Evolutionary conservation across 768 basidiomycete genomes (phyloP).

Genomic region (Hericium erinaceus): DNA sequence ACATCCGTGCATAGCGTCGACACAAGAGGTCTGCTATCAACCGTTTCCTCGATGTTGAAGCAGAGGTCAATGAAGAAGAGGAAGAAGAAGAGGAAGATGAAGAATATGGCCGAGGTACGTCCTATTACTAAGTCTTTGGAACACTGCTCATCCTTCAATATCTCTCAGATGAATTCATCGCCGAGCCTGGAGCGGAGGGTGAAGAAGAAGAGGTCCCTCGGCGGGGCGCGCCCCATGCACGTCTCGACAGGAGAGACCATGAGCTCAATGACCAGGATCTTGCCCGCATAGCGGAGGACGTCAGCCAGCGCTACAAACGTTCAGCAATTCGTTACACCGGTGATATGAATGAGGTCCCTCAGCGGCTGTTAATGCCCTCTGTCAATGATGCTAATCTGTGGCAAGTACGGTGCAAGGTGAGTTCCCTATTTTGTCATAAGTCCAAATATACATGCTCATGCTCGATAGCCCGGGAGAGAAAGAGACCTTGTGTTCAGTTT

Average conservation of each 20-base stretch:
- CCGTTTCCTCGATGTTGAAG: conserved; percentile 92
- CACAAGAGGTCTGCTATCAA: conserved; percentile 58
- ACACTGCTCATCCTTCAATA: conserved; percentile 4
- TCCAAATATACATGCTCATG: neutral
- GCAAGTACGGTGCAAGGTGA: conserved; percentile 89
- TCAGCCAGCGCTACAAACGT: conserved; percentile 70
- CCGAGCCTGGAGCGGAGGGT: conserved; percentile 47
- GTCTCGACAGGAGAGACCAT: conserved; percentile 61
- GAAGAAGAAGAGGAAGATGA: conserved; percentile 89
- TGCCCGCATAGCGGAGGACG: conserved; percentile 74
- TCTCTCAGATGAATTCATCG: conserved; percentile 59
- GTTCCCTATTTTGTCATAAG: conserved; percentile 11
- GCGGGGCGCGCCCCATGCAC: conserved; percentile 52
- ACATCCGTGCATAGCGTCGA: conserved; percentile 35
- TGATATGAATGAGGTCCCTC: conserved; percentile 89
- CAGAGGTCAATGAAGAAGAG: conserved; percentile 94
- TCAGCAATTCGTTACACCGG: conserved; percentile 72
- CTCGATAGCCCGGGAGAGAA: conserved; percentile 73
- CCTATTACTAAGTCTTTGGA: neutral
- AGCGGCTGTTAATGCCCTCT: conserved; percentile 90
- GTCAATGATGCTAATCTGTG: conserved; percentile 93
- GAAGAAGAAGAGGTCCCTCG: conserved; percentile 49
- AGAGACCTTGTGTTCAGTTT: conserved; percentile 89
- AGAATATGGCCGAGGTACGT: conserved; percentile 45
- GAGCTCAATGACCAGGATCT: conserved; percentile 72